A percentile compares a stretch with the other conserved stretches of the same genome.
Conservation (phyloP, 495 filamentous ascomycete genomes). For the Wilcoxina mikolae region DNA sequence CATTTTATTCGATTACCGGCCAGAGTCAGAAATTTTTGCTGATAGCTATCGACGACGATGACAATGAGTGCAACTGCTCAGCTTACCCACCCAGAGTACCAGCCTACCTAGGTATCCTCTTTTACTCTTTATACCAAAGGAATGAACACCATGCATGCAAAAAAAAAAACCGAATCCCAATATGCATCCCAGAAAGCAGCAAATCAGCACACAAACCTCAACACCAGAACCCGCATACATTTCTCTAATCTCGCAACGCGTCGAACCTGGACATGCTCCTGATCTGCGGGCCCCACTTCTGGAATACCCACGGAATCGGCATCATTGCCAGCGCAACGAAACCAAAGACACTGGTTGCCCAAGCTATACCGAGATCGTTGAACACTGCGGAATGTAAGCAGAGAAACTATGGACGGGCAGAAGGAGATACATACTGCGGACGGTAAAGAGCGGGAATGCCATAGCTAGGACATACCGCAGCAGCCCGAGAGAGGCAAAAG, state of each 20-base stretch:
- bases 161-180: too few relatives aligned
- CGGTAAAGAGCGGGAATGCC: constrained; percentile 50
- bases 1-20: too few relatives aligned
- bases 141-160: too few relatives aligned
- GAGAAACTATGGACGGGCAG: not conserved
- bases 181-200: too few relatives aligned
- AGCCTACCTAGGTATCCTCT: too few relatives aligned
- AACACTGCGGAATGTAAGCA: constrained; percentile 36
- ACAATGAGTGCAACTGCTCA: too few relatives aligned
- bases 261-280: constrained; percentile 36
- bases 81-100: too few relatives aligned
- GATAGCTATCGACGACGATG: too few relatives aligned
- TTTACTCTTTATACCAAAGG: too few relatives aligned
- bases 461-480: constrained; percentile 47
- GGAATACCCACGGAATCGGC: constrained; percentile 44
- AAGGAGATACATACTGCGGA: constrained; percentile 36
- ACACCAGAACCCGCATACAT: too few relatives aligned
- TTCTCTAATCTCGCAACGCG: constrained; percentile 16
- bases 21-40: too few relatives aligned
- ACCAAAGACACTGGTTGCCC: constrained; percentile 46
- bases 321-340: constrained; percentile 45
- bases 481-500: constrained; percentile 49
- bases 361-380: constrained; percentile 39
- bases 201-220: too few relatives aligned
- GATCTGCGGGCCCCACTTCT: constrained; percentile 37